Evolutionary conservation across 2,329 filamentous ascomycete species (phyloP), one percentile per base, ranked within the genome.

Genomic region (Stylonectria norvegica): DNA sequence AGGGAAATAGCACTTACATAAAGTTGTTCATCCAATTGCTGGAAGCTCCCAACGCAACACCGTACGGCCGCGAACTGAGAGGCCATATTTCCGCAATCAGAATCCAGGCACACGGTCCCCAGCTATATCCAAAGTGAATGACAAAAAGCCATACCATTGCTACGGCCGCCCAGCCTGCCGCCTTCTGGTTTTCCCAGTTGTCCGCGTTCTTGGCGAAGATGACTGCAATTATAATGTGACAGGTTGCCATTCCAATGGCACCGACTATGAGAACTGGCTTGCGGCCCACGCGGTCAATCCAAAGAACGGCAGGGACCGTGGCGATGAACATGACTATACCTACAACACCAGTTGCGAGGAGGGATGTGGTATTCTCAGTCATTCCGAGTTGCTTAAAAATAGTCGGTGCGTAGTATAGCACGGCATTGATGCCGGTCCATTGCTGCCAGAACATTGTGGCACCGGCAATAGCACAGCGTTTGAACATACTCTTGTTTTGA

Each of bases 61-160:
- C 85, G 44, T 88, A 86, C 1, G 85, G 76, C 2, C 84, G 75
- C 8, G 79, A 80, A 42, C 76, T 81, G 5, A 88, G 64, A 0
- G 85, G 85, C 80, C 82, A 89, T 29, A 89, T 79, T 63, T 89
- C 85, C 2, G 83, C 78, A 1, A 87, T 75, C 40, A 89, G 72
- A 45, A 87, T 85, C 85, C 85, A 89, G 0, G 81, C 76, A 52
- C 79, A 83, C 3, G 84, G 85, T 0, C 84, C 83, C 85, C 85
- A 89, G 0, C 76, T 81, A 58, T 86, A 88, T 20, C 82, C 86
- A 55, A 89, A 89, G 61, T 85, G 77, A 20, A 86, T 69, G 19
- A 86, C 79, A 49, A 86, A 89, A 0, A 89, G 70, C 84, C 85
- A 89, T 7, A 86, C 79, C 76, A 86, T 83, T 37, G 59, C 66